Base-by-base conservation (phyloP, 202 grass and related monocot species). In the Schoenoplectus triqueter region DNA sequence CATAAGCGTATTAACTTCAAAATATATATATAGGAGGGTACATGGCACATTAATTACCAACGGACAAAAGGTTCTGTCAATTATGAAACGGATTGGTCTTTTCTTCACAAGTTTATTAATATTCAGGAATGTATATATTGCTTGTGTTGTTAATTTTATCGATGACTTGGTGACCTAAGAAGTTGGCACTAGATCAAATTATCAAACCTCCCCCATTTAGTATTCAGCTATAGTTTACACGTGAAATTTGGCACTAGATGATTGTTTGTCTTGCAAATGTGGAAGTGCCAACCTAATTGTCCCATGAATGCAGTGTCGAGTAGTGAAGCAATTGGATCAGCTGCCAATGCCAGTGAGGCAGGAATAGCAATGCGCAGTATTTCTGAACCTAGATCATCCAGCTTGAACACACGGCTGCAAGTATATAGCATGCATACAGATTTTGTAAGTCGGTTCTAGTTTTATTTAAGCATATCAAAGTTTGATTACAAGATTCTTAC, bases 271-370 rank as follows among this genome's bases (percentile, higher is more conserved):
- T 20, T 57, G 4, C 19, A 63, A 75, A 22, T 22, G 68, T 7
- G 10, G 6, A 42, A 75, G 18, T 5, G 1, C 82, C 64, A 77
- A 95, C 96, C 96, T 95, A 98, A 75, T 71, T 92, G 93, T 17
- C 93, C 96, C 84, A 98, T 89, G 88, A 98, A 98, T 68, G 91
- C 93, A 14, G 96, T 98, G 87, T 98, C 96, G 0, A 98, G 84
- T 68, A 98, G 49, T 79, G 96, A 98, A 56, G 96, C 95, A 1
- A 97, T 90, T 55, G 96, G 96, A 72, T 98, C 96, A 14, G 96
- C 96, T 0, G 93, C 96, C 86, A 98, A 47, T 2, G 93, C 96
- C 39, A 98, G 89, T 61, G 96, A 92, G 2, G 96, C 96, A 0
- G 96, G 96, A 82, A 98, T 85, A 2, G 96, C 90, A 60, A 98